Conservation (phyloP, 139 green algal genomes). For the Coccomyxa sp. region DNA sequence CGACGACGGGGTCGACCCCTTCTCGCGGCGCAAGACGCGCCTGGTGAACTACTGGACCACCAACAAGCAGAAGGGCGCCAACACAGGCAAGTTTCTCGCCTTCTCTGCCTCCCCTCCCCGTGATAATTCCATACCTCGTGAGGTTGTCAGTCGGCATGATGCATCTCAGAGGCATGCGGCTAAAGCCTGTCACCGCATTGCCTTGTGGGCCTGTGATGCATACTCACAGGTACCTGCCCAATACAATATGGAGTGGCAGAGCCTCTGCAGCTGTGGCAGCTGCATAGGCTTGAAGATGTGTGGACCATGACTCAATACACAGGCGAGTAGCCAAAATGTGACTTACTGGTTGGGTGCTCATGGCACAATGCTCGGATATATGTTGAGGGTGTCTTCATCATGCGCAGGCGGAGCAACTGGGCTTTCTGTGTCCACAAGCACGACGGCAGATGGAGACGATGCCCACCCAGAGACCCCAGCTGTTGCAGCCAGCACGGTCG, state of each 20-base stretch:
- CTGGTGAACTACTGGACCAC: conserved; percentile 23
- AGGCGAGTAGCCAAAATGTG: no score
- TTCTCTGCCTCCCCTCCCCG: not conserved
- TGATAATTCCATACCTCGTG: conserved; percentile 7
- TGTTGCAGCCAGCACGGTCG: not conserved
- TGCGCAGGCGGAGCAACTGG: not conserved
- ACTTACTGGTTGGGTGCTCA: no score
- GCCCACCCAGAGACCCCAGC: not conserved
- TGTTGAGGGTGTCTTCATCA: no score
- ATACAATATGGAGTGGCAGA: no score
- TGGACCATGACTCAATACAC: no score
- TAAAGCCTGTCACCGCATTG: not conserved
- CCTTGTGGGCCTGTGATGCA: no score
- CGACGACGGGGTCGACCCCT: conserved; percentile 32
- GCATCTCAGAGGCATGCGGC: not conserved
- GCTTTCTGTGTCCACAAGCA: not conserved
- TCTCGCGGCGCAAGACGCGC: conserved; percentile 29
- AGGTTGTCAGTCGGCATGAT: not conserved
- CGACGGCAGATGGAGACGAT: not conserved
- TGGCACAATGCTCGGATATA: no score
- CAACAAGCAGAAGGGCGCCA: conserved; percentile 1
- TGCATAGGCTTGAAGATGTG: no score
- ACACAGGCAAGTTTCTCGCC: not conserved
- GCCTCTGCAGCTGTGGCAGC: no score
- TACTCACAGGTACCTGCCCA: no score